Percentiles rank a stretch among this genome's conserved stretches.
phyloP scores from a whole-genome alignment of 805 yeast genomes.

The Scheffersomyces lignosus region DNA sequence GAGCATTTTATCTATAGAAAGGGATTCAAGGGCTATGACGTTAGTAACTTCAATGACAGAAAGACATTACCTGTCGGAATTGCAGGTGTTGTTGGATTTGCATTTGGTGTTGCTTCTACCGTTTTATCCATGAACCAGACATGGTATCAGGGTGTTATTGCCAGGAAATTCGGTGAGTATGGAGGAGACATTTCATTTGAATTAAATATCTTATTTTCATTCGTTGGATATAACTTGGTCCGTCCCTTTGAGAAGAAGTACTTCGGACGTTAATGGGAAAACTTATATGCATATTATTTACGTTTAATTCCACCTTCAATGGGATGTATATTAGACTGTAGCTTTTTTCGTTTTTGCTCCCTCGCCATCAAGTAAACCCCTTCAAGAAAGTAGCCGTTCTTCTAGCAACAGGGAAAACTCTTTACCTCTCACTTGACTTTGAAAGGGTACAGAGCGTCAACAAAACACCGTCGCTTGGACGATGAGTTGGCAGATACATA shows the following conservation, averaged over 20 bases:
- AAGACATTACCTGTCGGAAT: conserved; percentile 28
- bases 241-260: conserved; percentile 34
- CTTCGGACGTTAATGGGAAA: conserved; percentile 24
- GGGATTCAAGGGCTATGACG: conserved; percentile 26
- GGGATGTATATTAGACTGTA: too few relatives aligned
- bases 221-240: conserved; percentile 24
- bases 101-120: conserved; percentile 31
- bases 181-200: conserved; percentile 35
- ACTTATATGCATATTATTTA: too few relatives aligned
- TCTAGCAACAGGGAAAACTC: too few relatives aligned
- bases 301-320: too few relatives aligned
- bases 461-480: conserved; percentile 60
- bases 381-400: too few relatives aligned
- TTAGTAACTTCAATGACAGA: conserved; percentile 21
- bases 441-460: conserved; percentile 55
- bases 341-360: too few relatives aligned
- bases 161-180: conserved; percentile 18
- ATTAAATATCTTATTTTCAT: conserved; percentile 27
- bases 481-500: conserved; percentile 71
- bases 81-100: conserved; percentile 30
- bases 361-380: too few relatives aligned
- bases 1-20: conserved; percentile 30
- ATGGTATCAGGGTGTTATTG: conserved; percentile 34
- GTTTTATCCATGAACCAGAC: conserved; percentile 33
- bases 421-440: too few relatives aligned